Evolutionary conservation across 345 rosid genomes (phyloP), one percentile per base, ranked within the genome.

Genomic region (Triadica sebifera): DNA sequence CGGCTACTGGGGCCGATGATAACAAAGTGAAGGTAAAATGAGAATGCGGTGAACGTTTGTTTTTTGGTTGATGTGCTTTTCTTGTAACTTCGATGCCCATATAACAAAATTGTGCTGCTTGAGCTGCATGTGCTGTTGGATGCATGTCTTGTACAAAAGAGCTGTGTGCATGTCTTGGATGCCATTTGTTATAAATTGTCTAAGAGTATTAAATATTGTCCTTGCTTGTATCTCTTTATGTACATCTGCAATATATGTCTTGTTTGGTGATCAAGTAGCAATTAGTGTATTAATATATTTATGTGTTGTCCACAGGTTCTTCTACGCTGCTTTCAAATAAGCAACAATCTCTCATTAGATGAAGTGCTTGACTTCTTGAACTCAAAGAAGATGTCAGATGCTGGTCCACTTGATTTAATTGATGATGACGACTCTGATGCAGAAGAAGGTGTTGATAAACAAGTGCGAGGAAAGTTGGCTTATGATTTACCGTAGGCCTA

Each of bases 1-100:
- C 92, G 90, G 98, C 98, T 65, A 94, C 98, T 65, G 98, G 98
- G 41, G 93, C 99, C 25, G 97, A 95, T 75, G 99, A 95, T 85
- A 92, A 93, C 79, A 95, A 95, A 95, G 90, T 95, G 81, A 93
- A 95, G 97, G 99, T 93, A 82, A 65, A 38, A 12, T 12, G 65
- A 11, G 12, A 9, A 45, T 46, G 25, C 60, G 29, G 15, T 10
- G 57, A 59, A 57, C 19, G 50, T 16, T 65, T 8, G 5, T 53
- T 13, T 6, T 50, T 17, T 65, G 29, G 22, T 34, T 68, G 65
- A 47, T 37, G 46, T 46, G 56, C 37, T 58, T n/a, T 59, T 67
- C 34, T 20, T n/a, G 39, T 17, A 20, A 20, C 4, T 20, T 57
- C 4, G 20, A 8, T 57, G 34, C 34, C 19, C 24, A 25, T 57